Evolutionary conservation across 2,329 filamentous ascomycete species (phyloP).

Genomic region (Exophiala viscosa): DNA sequence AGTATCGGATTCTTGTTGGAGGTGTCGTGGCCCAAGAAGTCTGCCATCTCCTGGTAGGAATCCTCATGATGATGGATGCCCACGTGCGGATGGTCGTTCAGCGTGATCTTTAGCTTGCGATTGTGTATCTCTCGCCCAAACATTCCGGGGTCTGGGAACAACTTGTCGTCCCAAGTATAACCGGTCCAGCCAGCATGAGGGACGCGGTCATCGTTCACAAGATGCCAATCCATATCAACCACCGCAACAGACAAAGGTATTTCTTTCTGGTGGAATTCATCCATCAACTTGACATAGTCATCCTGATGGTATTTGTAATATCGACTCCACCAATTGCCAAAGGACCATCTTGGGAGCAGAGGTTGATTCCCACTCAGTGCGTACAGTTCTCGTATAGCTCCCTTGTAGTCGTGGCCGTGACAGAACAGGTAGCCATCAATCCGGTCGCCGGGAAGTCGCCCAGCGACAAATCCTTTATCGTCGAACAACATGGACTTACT

Average conservation of each 20-base stretch:
- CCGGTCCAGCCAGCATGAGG: conserved; percentile 56
- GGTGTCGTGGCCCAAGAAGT: conserved; percentile 51
- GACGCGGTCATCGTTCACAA: conserved; percentile 48
- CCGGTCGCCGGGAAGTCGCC: conserved; percentile 36
- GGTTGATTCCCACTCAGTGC: conserved; percentile 56
- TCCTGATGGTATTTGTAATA: conserved; percentile 57
- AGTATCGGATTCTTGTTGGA: conserved; percentile 48
- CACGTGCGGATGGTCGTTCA: conserved; percentile 62
- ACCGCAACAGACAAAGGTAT: conserved; percentile 60
- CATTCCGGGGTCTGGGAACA: conserved; percentile 54
- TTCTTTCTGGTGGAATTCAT: conserved; percentile 49
- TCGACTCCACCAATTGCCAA: conserved; percentile 65
- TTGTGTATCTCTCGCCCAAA: conserved; percentile 53
- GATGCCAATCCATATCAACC: conserved; percentile 66
- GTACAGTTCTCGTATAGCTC: conserved; percentile 54
- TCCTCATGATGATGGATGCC: conserved; percentile 58
- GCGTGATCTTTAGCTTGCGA: conserved; percentile 51
- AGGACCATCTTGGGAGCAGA: conserved; percentile 53
- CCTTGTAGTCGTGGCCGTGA: conserved; percentile 56
- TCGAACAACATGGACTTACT: conserved; percentile 56
- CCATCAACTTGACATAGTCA: conserved; percentile 57
- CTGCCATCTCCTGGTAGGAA: conserved; percentile 53
- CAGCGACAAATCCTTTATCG: conserved; percentile 50
- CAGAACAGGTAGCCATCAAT: conserved; percentile 59
- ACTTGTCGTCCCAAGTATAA: conserved; percentile 59